Conservation (phyloP, 495 filamentous ascomycete species). For the Niebla homalea region DNA sequence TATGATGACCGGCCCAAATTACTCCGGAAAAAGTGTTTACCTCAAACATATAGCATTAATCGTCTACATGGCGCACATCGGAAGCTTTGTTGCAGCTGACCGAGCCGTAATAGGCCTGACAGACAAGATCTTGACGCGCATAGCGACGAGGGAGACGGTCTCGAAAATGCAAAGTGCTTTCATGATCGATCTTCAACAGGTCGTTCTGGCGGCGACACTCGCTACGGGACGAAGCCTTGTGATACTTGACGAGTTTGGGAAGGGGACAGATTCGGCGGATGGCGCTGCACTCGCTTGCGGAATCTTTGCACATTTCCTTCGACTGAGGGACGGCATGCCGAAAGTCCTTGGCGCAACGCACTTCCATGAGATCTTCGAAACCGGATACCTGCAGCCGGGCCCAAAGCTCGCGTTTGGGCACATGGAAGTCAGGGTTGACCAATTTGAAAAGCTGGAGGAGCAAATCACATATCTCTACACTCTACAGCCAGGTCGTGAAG, state of each 20-base stretch:
- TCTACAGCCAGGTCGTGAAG: conserved; percentile 53
- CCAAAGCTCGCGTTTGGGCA: conserved; percentile 57
- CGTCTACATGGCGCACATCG: conserved; percentile 85
- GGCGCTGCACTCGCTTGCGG: conserved; percentile 80
- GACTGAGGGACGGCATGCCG: conserved; percentile 44
- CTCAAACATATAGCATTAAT: conserved; percentile 88
- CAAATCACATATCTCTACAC: conserved; percentile 86
- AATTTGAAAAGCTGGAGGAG: conserved; percentile 44
- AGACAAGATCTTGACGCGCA: conserved; percentile 83
- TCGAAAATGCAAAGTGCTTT: conserved; percentile 83
- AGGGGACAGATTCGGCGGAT: conserved; percentile 73
- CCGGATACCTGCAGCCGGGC: conserved; percentile 45
- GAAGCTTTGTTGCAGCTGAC: conserved; percentile 77
- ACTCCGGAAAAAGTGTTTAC: conserved; percentile 92
- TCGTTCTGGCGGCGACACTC: conserved; percentile 64
- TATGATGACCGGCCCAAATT: conserved; percentile 85
- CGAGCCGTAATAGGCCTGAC: conserved; percentile 72
- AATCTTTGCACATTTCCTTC: conserved; percentile 64
- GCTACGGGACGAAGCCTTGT: conserved; percentile 66
- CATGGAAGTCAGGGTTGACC: conserved; percentile 74
- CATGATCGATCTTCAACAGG: conserved; percentile 83
- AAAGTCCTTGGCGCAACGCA: conserved; percentile 85
- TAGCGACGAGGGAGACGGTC: conserved; percentile 77
- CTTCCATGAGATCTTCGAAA: conserved; percentile 87
- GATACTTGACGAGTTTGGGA: conserved; percentile 91